Evolutionary conservation across 257 asterid species (phyloP).

Genomic region (Solanum neorickii): DNA sequence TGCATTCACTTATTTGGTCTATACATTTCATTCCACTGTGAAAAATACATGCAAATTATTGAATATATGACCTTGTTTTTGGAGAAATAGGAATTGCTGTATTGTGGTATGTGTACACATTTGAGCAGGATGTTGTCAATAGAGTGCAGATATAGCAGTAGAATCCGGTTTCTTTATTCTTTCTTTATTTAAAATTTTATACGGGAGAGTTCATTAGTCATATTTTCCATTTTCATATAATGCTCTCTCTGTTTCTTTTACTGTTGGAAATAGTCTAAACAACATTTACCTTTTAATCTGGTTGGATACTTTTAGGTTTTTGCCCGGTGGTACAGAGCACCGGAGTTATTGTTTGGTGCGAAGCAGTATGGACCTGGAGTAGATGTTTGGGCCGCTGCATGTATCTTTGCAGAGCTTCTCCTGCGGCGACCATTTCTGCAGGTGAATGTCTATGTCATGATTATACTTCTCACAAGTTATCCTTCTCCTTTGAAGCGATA

Average conservation of each 20-base stretch:
- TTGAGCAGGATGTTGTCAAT: background rate
- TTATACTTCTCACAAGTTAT: background rate
- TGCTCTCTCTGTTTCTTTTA: background rate
- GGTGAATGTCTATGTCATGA: conserved; percentile 28
- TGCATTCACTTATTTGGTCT: background rate
- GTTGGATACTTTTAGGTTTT: conserved; percentile 48
- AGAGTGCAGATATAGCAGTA: background rate
- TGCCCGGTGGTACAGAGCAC: conserved; percentile 99
- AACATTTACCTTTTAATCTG: conserved; percentile 2
- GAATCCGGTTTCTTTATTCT: background rate
- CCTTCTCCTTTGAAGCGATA: background rate
- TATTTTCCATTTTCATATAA: background rate
- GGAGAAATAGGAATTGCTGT: background rate
- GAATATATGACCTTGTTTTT: background rate
- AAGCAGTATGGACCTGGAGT: conserved; percentile 98
- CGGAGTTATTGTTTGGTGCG: conserved; percentile 95
- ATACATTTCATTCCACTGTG: background rate
- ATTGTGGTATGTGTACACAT: background rate
- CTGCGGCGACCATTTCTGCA: conserved; percentile 87
- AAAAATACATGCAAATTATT: background rate
- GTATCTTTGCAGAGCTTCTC: conserved; percentile 95
- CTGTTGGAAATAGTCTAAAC: background rate
- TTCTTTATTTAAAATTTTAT: background rate
- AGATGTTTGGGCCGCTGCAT: conserved; percentile 99
- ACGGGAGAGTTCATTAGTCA: background rate